These are phyloP conservation scores for Diaporthe sp. DNA, from an alignment of 2,329 filamentous ascomycete species.

Conservation along the genomic window DNA sequence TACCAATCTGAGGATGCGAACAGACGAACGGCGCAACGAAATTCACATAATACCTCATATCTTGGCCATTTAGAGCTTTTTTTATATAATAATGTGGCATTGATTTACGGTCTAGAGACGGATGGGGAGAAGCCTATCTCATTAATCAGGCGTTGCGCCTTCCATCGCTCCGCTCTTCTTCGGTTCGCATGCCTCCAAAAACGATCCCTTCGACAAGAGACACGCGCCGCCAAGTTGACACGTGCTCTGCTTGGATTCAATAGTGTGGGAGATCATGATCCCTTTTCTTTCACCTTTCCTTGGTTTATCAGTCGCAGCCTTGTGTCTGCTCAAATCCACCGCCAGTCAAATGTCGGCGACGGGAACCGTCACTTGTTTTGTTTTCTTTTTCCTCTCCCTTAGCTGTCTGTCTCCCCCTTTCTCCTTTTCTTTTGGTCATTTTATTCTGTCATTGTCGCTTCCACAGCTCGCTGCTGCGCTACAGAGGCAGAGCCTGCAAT, in stretches of 20 bases:
- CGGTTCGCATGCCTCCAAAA: neutral
- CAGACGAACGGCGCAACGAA: too few relatives aligned
- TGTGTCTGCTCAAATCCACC: neutral
- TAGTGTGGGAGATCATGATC: fast-evolving
- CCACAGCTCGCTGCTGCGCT: neutral
- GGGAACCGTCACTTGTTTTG: too few relatives aligned
- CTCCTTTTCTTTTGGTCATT: neutral
- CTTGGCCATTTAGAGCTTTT: neutral
- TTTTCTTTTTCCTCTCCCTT: neutral
- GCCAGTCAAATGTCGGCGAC: neutral
- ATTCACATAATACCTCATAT: neutral
- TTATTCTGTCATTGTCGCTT: neutral
- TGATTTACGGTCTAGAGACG: neutral
- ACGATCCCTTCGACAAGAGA: neutral
- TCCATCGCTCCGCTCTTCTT: neutral
- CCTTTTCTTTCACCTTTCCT: fast-evolving
- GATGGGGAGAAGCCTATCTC: neutral
- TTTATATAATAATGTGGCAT: neutral
- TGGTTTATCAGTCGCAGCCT: too few relatives aligned
- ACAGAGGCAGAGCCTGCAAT: neutral
- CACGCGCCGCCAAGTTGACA: neutral
- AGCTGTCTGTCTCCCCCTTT: neutral
- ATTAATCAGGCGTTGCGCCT: neutral
- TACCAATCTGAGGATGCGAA: too few relatives aligned
- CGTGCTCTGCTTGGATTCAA: neutral